Percentiles rank a stretch among this genome's conserved stretches.
Evolutionary conservation across 208 protist species (phyloP).

Genomic region (Leptomonas pyrrhocoris): DNA sequence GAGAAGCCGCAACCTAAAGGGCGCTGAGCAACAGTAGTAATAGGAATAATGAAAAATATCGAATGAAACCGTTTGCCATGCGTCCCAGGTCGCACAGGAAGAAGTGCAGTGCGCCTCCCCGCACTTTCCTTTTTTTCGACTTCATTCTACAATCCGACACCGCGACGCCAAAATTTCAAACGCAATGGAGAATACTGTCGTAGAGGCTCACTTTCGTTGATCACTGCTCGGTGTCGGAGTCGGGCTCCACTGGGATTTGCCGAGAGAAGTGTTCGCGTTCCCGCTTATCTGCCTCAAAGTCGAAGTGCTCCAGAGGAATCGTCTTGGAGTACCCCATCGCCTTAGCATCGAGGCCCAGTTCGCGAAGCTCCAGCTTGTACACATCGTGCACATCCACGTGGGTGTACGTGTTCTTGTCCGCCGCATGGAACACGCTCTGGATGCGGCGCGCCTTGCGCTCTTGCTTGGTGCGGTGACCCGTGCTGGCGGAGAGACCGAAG

Average conservation of each 20-base stretch:
- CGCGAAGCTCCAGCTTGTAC: constrained; percentile 68
- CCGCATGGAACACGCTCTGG: constrained; percentile 32
- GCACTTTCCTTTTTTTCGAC: too few species aligned
- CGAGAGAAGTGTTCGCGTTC: constrained; percentile 77
- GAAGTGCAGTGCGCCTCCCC: too few species aligned
- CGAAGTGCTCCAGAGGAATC: constrained; percentile 77
- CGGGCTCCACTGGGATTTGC: constrained; percentile 61
- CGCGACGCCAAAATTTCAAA: too few species aligned
- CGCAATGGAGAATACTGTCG: too few species aligned
- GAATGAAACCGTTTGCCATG: too few species aligned
- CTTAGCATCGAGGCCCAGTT: constrained; percentile 69
- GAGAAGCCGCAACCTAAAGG: too few species aligned
- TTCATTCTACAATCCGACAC: too few species aligned
- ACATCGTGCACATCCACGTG: constrained; percentile 85
- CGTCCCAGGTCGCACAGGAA: too few species aligned
- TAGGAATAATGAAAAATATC: too few species aligned
- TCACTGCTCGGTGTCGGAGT: constrained; percentile 34
- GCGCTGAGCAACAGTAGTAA: too few species aligned
- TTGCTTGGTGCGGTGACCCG: constrained; percentile 45
- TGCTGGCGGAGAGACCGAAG: constrained; percentile 80
- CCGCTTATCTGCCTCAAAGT: constrained; percentile 64
- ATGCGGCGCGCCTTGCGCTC: constrained; percentile 22
- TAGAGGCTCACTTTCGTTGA: too few species aligned
- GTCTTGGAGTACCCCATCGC: constrained; percentile 81
- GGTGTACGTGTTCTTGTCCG: constrained; percentile 38